A percentile compares a stretch with the other conserved stretches of the same genome.
These are phyloP conservation scores for Alternaria triticimaculans DNA, from an alignment of 2,329 filamentous ascomycete species.

Conservation along the genomic window DNA sequence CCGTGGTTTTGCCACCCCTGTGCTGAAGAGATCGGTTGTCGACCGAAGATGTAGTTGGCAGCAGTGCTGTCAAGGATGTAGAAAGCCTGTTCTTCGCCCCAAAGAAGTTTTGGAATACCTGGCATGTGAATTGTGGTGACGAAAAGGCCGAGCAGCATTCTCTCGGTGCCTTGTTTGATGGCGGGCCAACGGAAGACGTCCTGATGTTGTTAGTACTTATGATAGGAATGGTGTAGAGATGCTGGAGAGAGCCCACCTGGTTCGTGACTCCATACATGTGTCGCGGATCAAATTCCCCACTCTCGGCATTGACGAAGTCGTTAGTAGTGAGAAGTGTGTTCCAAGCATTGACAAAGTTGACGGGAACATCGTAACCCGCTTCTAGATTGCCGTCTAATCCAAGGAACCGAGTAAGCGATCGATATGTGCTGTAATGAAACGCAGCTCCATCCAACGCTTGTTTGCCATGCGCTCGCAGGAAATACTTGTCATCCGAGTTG, in stretches of 20 bases:
- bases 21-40: slow-evolving; percentile 67
- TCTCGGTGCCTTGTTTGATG: not conserved
- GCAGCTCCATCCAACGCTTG: slow-evolving; percentile 64
- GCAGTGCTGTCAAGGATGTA: slow-evolving; percentile 70
- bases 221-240: not conserved
- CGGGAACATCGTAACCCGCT: slow-evolving; percentile 24
- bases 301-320: slow-evolving; percentile 66
- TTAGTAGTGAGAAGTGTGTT: slow-evolving; percentile 64
- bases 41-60: slow-evolving; percentile 69
- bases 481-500: not conserved
- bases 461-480: not conserved
- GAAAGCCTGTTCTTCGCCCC: slow-evolving; percentile 66
- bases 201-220: not conserved
- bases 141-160: not conserved
- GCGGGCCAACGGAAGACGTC: not conserved
- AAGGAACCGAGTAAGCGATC: slow-evolving; percentile 66
- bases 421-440: slow-evolving; percentile 70
- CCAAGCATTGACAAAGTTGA: slow-evolving; percentile 62
- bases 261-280: slow-evolving; percentile 71
- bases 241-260: slow-evolving; percentile 71
- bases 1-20: slow-evolving; percentile 70
- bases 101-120: not conserved
- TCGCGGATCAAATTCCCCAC: slow-evolving; percentile 67
- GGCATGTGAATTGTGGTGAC: not conserved
- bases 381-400: slow-evolving; percentile 59